Evolutionary conservation across 257 asterid genomes (phyloP).

Genomic region (Capsicum rhomboideum): DNA sequence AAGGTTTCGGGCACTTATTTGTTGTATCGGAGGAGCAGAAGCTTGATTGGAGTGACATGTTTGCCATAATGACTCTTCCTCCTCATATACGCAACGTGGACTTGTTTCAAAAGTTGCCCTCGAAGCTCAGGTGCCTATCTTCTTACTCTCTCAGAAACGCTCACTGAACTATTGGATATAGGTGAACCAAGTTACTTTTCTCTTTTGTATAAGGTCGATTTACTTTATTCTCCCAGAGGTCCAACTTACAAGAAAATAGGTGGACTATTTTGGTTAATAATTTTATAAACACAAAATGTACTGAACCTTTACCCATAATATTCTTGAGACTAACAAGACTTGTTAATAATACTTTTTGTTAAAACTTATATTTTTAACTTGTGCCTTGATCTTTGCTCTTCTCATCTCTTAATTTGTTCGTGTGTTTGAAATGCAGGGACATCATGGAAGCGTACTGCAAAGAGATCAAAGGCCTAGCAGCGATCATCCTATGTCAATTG

Average conservation of each 20-base stretch:
- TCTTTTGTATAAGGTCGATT: neutral
- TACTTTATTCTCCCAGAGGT: neutral
- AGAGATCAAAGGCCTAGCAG: constrained; percentile 26
- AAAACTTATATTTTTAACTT: neutral
- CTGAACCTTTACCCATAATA: neutral
- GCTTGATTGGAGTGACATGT: constrained; percentile 60
- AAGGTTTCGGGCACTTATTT: constrained; percentile 44
- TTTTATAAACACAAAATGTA: neutral
- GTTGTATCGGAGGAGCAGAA: constrained; percentile 46
- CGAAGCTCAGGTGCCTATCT: constrained; percentile 27
- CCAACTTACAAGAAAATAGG: neutral
- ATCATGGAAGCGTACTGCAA: constrained; percentile 23
- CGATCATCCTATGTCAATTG: constrained; percentile 21
- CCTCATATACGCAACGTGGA: constrained; percentile 19
- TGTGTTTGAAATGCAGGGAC: constrained; percentile 18
- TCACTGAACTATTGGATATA: neutral
- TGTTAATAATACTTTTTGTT: neutral
- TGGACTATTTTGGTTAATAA: neutral
- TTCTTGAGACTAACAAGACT: neutral
- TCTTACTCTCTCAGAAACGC: neutral
- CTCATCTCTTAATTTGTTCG: neutral
- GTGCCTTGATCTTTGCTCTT: neutral
- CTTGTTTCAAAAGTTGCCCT: constrained; percentile 28
- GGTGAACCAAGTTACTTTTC: neutral
- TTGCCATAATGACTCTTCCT: constrained; percentile 36